These are phyloP conservation scores for Leccinum ochraceum DNA, from an alignment of 768 basidiomycete genomes.

Conservation along the genomic window DNA sequence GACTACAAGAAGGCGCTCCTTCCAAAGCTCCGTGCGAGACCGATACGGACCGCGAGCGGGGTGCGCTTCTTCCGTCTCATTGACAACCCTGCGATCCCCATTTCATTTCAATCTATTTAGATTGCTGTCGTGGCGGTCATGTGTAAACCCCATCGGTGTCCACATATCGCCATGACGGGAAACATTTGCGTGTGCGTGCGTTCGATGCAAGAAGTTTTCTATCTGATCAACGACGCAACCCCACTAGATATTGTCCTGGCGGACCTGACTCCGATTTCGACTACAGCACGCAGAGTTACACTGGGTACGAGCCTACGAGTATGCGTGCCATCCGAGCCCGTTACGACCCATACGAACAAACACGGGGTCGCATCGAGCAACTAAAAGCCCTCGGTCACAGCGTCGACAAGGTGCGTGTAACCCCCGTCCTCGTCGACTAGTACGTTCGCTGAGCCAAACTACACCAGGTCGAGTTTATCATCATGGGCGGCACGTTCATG, in stretches of 20 bases:
- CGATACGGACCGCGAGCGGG: slow-evolving; percentile 95
- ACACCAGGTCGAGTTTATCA: slow-evolving; percentile 78
- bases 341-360: slow-evolving; percentile 97
- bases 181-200: slow-evolving; percentile 93
- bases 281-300: slow-evolving; percentile 97
- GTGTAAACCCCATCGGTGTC: slow-evolving; percentile 99
- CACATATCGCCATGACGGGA: slow-evolving; percentile 99
- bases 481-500: slow-evolving; percentile 99
- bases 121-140: slow-evolving; percentile 99
- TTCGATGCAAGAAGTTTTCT: background rate
- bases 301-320: slow-evolving; percentile 95
- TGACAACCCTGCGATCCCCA: background rate
- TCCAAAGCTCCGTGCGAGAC: slow-evolving; percentile 88
- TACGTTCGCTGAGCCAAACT: background rate
- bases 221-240: slow-evolving; percentile 4
- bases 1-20: slow-evolving; percentile 92
- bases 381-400: slow-evolving; percentile 93
- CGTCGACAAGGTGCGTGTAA: slow-evolving; percentile 83
- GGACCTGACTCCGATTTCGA: slow-evolving; percentile 99
- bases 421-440: slow-evolving; percentile 7
- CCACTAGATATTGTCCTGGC: slow-evolving; percentile 90
- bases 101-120: slow-evolving; percentile 38
- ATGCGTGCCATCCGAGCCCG: slow-evolving; percentile 99
- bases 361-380: slow-evolving; percentile 92
- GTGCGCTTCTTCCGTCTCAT: slow-evolving; percentile 44